Percentiles rank a stretch among this genome's conserved stretches.
phyloP scores from a whole-genome alignment of 1,139 yeast species.

The Sugiyamaella japonica region DNA sequence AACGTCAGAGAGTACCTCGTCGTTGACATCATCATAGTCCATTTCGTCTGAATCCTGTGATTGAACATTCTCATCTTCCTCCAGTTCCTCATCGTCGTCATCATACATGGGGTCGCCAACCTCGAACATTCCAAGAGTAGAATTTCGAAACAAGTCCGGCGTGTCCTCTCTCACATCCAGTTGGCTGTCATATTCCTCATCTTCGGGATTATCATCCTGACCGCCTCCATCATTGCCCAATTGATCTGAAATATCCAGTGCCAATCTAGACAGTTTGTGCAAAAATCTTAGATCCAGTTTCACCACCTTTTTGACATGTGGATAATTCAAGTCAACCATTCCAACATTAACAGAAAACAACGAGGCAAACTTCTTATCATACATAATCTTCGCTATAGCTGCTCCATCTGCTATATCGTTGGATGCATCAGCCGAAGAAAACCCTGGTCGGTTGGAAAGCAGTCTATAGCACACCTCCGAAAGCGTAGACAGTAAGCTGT shows the following conservation, averaged over 20 bases:
- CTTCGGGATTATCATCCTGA: constrained; percentile 62
- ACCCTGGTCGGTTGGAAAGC: constrained; percentile 32
- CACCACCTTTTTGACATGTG: constrained; percentile 60
- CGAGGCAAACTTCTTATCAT: constrained; percentile 65
- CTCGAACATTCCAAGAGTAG: constrained; percentile 93
- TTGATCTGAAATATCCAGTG: constrained; percentile 36
- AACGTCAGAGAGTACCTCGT: constrained; percentile 40
- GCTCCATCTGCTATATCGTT: constrained; percentile 59
- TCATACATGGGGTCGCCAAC: constrained; percentile 74
- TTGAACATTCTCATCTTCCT: constrained; percentile 33
- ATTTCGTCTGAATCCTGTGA: constrained; percentile 32
- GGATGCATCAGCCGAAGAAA: constrained; percentile 29
- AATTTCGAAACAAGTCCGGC: constrained; percentile 80
- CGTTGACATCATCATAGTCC: constrained; percentile 36
- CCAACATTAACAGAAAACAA: constrained; percentile 60
- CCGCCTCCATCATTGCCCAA: constrained; percentile 52
- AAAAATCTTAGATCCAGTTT: constrained; percentile 61
- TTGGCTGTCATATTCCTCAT: constrained; percentile 31
- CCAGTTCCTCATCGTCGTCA: constrained; percentile 47
- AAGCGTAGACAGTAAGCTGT: constrained; percentile 58
- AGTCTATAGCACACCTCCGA: constrained; percentile 49
- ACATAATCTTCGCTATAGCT: constrained; percentile 60
- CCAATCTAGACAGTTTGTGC: constrained; percentile 55
- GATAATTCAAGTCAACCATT: constrained; percentile 68
- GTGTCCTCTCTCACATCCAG: constrained; percentile 68